Conservation (phyloP, 495 filamentous ascomycete genomes). For the Annulohypoxylon moriforme region DNA sequence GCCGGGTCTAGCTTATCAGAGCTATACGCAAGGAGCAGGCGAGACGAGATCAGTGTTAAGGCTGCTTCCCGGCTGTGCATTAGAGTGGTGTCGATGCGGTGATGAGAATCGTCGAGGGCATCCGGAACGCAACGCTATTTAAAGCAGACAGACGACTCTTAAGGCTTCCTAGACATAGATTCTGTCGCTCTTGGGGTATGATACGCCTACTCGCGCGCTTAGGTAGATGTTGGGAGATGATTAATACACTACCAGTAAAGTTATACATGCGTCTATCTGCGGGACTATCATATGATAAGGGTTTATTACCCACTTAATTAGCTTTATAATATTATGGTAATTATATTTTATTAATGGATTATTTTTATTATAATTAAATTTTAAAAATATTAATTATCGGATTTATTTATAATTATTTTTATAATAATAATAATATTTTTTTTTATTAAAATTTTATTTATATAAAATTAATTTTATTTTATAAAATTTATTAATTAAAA, state of each 20-base stretch:
- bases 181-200: neutral
- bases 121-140: neutral
- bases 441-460: too few species aligned
- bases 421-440: too few species aligned
- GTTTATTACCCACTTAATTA: too few species aligned
- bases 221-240: conserved; percentile 23
- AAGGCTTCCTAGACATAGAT: neutral
- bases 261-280: neutral
- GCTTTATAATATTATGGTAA: too few species aligned
- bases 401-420: too few species aligned
- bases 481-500: too few species aligned
- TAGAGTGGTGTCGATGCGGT: neutral
- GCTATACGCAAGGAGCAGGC: neutral
- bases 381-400: too few species aligned
- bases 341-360: too few species aligned
- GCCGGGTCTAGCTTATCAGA: conserved; percentile 5
- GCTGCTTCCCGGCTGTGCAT: conserved; percentile 12
- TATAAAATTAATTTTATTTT: too few species aligned
- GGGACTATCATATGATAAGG: too few species aligned
- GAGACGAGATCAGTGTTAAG: conserved; percentile 3
- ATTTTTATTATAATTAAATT: too few species aligned
- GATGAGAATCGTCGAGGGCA: neutral
- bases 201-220: conserved; percentile 19
- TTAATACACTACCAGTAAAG: conserved; percentile 21
- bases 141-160: conserved; percentile 1